Base-by-base conservation (phyloP, 2,329 filamentous ascomycete genomes). In the Dendryphion nanum region DNA sequence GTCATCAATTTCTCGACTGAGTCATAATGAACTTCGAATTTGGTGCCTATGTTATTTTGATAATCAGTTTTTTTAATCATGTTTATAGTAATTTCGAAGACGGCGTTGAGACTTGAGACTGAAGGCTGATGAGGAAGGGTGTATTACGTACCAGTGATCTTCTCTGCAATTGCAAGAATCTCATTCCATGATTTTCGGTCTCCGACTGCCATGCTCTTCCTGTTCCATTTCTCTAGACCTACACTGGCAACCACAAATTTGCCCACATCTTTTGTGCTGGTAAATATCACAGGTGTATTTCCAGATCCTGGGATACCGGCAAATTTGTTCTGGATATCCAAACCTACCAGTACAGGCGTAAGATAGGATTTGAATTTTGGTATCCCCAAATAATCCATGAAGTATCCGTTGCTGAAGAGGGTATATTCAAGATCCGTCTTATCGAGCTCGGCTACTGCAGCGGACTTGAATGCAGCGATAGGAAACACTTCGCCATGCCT, bases 141-240 rank as follows among this genome's bases (percentile, higher is more conserved):
- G 23, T n/a, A 26, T 8, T 26, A 8, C 23, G 8, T 30, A 16
- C 29, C 29, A 7, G 8, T 40, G 1, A 62, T 55, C 28, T 69
- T 59, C 42, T 75, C 70, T 0, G 67, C 72, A 16, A 69, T 46
- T 14, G 40, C 31, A 5, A 76, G 29, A 6, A 76, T 52, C 42
- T 75, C 53, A 24, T 75, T 74, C 44, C 63, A 68, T 0, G 72
- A 72, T 5, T 67, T 40, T 20, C 66, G 62, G 33, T 75, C 73
- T 2, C 72, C 29, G 15, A 30, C 16, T 8, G 16, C 45, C 34
- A 47, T 61, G 2, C 49, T 46, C 8, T 53, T 50, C 21, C 63
- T 52, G 1, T 70, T 63, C 73, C 73, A 53, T 8, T 47, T 45
- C 8, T 34, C 19, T 18, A 51, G 23, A 7, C 20, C 32, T 26